These are phyloP conservation scores for Neofusicoccum laricinum DNA, from an alignment of 2,329 filamentous ascomycete species.

Conservation along the genomic window DNA sequence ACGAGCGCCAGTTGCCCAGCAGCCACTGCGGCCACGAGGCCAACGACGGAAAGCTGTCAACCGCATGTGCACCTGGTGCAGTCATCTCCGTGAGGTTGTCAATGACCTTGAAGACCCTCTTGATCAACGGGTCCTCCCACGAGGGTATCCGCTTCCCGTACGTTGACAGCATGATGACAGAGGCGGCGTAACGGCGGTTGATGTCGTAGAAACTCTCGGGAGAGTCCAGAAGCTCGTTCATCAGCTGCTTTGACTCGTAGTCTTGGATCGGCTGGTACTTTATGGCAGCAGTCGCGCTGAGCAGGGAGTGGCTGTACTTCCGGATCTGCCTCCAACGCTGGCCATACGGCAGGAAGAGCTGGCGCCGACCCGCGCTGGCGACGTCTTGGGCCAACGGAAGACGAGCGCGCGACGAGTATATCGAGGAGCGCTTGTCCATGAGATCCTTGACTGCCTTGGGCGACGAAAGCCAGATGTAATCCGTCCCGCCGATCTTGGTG, in stretches of 20 bases:
- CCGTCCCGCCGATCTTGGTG: constrained; percentile 44
- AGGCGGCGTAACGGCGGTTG: constrained; percentile 28
- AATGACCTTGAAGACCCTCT: constrained; percentile 26
- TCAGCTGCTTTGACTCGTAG: constrained; percentile 45
- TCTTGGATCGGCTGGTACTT: constrained; percentile 45
- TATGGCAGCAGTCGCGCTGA: constrained; percentile 36
- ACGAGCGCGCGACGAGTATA: constrained; percentile 38
- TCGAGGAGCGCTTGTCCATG: constrained; percentile 39
- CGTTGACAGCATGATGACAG: constrained; percentile 36
- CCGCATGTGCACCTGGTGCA: constrained; percentile 30
- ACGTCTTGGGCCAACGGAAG: constrained; percentile 39
- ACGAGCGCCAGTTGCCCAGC: constrained; percentile 29
- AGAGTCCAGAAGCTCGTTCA: constrained; percentile 39
- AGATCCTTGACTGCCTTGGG: constrained; percentile 46
- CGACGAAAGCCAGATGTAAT: constrained; percentile 46
- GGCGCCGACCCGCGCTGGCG: constrained; percentile 39
- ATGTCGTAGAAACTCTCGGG: constrained; percentile 22
- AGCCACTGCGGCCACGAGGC: constrained; percentile 30
- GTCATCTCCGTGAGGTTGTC: constrained; percentile 26
- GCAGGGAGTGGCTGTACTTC: constrained; percentile 36
- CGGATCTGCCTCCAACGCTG: constrained; percentile 40
- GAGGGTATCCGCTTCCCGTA: constrained; percentile 32
- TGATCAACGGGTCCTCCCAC: constrained; percentile 29
- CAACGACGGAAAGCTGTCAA: constrained; percentile 30
- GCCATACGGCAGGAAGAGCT: constrained; percentile 42